These are phyloP conservation scores for Takashimella tepidaria DNA, from an alignment of 1,284 basidiomycete species.

Conservation along the genomic window DNA sequence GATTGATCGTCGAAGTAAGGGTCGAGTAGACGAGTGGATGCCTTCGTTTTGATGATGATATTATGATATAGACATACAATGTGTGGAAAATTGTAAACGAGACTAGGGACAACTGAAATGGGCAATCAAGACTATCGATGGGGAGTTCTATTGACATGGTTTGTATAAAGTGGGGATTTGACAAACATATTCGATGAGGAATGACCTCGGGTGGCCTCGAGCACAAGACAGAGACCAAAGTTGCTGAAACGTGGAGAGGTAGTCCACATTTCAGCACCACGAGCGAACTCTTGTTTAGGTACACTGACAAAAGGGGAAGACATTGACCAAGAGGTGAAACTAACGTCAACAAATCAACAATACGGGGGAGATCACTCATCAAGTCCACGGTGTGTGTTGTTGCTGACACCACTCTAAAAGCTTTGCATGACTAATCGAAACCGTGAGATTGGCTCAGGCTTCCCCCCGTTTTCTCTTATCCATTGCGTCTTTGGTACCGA, in stretches of 20 bases:
- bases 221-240: not conserved
- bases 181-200: not conserved
- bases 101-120: not conserved
- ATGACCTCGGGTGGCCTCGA: not conserved
- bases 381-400: not conserved
- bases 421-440: too few species aligned
- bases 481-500: not conserved
- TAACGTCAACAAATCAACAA: not conserved
- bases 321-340: not conserved
- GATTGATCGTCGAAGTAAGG: constrained; percentile 28
- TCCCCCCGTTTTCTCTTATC: not conserved
- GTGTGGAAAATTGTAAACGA: not conserved
- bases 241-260: not conserved
- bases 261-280: not conserved
- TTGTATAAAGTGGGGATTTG: not conserved
- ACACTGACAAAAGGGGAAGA: not conserved
- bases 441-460: not conserved
- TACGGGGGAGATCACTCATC: too few species aligned
- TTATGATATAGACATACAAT: not conserved
- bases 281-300: not conserved
- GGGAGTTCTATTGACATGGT: too few species aligned
- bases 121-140: not conserved
- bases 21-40: constrained; percentile 33
- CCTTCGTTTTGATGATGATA: constrained; percentile 16
- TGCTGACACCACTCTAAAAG: not conserved